Conservation (phyloP, 805 yeast species). For the Komagataella phaffii region DNA sequence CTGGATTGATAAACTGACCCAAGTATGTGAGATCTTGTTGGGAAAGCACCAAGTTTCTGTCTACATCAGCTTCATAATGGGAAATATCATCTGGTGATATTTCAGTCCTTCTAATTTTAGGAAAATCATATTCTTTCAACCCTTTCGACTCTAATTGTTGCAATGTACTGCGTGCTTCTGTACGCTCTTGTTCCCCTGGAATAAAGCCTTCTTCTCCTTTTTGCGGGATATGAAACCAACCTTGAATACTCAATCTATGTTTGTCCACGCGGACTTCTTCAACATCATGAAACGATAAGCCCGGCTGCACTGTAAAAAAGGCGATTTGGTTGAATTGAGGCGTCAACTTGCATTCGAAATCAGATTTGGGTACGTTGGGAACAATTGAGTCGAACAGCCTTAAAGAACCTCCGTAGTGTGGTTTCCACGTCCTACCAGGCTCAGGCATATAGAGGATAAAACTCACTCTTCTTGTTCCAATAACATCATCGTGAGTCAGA, state of each 20-base stretch:
- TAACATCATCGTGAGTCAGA: constrained; percentile 93
- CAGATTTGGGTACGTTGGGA: constrained; percentile 84
- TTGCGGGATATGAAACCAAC: constrained; percentile 99
- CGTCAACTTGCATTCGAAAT: constrained; percentile 51
- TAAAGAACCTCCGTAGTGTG: constrained; percentile 87
- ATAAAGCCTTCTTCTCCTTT: constrained; percentile 77
- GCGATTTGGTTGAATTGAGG: constrained; percentile 97
- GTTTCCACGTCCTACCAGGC: constrained; percentile 81
- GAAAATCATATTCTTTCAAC: constrained; percentile 70
- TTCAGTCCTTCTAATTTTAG: constrained; percentile 32
- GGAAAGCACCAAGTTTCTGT: constrained; percentile 13
- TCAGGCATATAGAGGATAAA: constrained; percentile 89
- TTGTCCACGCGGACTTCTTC: constrained; percentile 91
- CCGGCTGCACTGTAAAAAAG: constrained; percentile 92
- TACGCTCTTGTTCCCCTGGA: constrained; percentile 70
- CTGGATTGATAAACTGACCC: constrained; percentile 38
- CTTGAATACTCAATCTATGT: constrained; percentile 86
- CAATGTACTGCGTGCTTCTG: constrained; percentile 63
- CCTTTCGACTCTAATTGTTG: constrained; percentile 70
- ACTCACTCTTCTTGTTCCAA: constrained; percentile 87
- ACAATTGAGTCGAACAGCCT: constrained; percentile 76
- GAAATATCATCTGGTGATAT: constrained; percentile 18
- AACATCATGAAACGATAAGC: constrained; percentile 92
- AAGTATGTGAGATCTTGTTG: constrained; percentile 36
- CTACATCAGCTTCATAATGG: constrained; percentile 12